These are phyloP conservation scores for Aspergillus ostianus DNA, from an alignment of 495 filamentous ascomycete species.

Conservation along the genomic window DNA sequence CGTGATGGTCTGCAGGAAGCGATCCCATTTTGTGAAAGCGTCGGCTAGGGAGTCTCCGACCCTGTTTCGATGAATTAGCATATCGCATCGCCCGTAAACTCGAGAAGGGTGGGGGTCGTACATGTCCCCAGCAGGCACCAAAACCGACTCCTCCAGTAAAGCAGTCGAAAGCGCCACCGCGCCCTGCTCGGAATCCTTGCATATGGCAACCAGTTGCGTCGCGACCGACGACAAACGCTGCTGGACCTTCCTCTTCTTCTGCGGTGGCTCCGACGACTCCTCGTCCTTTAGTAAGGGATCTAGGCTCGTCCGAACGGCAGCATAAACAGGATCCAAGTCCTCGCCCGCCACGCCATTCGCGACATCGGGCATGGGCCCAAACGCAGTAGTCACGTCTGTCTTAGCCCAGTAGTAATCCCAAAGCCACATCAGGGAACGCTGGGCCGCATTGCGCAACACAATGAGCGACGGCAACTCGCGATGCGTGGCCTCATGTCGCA, in stretches of 20 bases:
- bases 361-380: background rate
- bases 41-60: conserved; percentile 32
- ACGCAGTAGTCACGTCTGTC: conserved; percentile 16
- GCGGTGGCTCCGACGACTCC: conserved; percentile 17
- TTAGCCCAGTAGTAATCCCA: conserved; percentile 81
- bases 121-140: conserved; percentile 32
- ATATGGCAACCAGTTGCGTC: conserved; percentile 30
- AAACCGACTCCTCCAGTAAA: conserved; percentile 28
- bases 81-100: background rate
- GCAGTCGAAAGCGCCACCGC: conserved; percentile 23
- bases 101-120: conserved; percentile 23
- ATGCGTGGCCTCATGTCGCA: conserved; percentile 88
- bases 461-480: conserved; percentile 75
- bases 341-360: conserved; percentile 11
- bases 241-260: conserved; percentile 34
- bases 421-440: conserved; percentile 76
- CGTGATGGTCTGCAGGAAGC: conserved; percentile 32
- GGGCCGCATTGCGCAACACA: conserved; percentile 62
- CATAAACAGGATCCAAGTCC: conserved; percentile 18
- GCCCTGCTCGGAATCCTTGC: conserved; percentile 22
- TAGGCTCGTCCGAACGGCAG: conserved; percentile 20
- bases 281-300: conserved; percentile 16
- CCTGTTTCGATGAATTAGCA: conserved; percentile 18
- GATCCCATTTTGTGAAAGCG: conserved; percentile 35
- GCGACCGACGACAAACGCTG: conserved; percentile 26